Evolutionary conservation across 2,329 filamentous ascomycete species (phyloP), one percentile per base, ranked within the genome.

Genomic region (Escovopsis sp.): DNA sequence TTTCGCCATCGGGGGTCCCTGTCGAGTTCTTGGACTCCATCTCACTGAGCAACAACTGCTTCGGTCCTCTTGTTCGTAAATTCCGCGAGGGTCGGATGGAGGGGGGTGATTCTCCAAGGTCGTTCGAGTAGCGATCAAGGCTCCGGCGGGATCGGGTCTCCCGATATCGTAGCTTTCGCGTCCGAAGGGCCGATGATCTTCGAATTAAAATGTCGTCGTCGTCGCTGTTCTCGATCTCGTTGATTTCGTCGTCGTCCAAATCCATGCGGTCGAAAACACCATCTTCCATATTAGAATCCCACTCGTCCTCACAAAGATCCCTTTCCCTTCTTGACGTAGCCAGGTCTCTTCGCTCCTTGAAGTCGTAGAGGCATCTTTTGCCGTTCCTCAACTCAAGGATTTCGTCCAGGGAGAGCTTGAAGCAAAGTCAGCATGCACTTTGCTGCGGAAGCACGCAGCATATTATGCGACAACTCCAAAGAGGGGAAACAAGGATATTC

Each of bases 311-410:
- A 2, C 48, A 38, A 4, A 18, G 43, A 43, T 52, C 44, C 48
- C 63, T 63, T 11, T 61, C 58, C 42, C 63, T 64, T 30, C 49
- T 51, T 2, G 26, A 18, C 9, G 36, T 28, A n/a, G 47, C 42
- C 46, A 53, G 53, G 32, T 50, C 12, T 4, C 18, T 15, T 4
- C 7, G n/a, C 6, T 38, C 32, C 19, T 41, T 32, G 43, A 48
- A 53, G 9, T 47, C 45, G 10, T 47, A 40, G 32, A 66, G 46
- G 4, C 59, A 56, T 28, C 42, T 43, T 43, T 48, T 49, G 33
- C 61, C 63, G 53, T 61, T 61, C 32, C 59, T 48, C 10, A 60
- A 46, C 4, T 48, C 43, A 41, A 58, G 40, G 1, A 65, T 53
- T 9, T 61, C 45, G 18, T 53, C 45, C 19, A 55, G 48, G 15